A percentile compares a stretch with the other conserved stretches of the same genome.
These are phyloP conservation scores for Clarireedia sp. DNA, from an alignment of 2,329 filamentous ascomycete genomes.

Conservation along the genomic window DNA sequence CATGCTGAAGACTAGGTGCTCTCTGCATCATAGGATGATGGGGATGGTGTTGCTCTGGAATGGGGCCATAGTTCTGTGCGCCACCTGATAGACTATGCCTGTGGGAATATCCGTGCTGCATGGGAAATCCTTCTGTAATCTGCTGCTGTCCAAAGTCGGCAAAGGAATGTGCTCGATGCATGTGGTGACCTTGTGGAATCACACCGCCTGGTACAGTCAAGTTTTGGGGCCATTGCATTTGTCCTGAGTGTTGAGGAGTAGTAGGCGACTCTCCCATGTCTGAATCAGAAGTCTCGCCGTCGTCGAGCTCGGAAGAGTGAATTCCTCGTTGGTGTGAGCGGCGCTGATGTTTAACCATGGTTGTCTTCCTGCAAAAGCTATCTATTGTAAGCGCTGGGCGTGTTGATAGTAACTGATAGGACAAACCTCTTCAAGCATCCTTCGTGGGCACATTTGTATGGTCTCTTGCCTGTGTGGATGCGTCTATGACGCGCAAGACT, in stretches of 20 bases:
- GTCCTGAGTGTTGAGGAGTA: constrained; percentile 42
- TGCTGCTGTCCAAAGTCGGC: constrained; percentile 42
- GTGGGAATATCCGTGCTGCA: constrained; percentile 34
- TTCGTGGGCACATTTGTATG: constrained; percentile 52
- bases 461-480: constrained; percentile 64
- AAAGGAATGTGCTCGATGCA: constrained; percentile 47
- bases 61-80: constrained; percentile 36
- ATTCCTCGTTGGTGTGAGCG: constrained; percentile 52
- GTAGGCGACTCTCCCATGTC: constrained; percentile 46
- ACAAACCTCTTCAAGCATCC: constrained; percentile 31
- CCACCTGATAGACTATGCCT: constrained; percentile 41
- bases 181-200: constrained; percentile 20
- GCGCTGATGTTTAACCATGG: constrained; percentile 60
- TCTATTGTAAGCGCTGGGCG: constrained; percentile 12
- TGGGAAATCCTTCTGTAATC: constrained; percentile 32
- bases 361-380: constrained; percentile 66
- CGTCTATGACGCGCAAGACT: constrained; percentile 47
- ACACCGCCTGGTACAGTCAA: constrained; percentile 35
- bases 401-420: background rate
- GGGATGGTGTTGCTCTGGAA: constrained; percentile 36
- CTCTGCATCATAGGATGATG: constrained; percentile 32
- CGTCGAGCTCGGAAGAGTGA: constrained; percentile 42
- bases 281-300: constrained; percentile 31
- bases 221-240: constrained; percentile 43
- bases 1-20: constrained; percentile 26